phyloP scores from a whole-genome alignment of 1,284 basidiomycete species.

The Sporisorium exsertum region DNA sequence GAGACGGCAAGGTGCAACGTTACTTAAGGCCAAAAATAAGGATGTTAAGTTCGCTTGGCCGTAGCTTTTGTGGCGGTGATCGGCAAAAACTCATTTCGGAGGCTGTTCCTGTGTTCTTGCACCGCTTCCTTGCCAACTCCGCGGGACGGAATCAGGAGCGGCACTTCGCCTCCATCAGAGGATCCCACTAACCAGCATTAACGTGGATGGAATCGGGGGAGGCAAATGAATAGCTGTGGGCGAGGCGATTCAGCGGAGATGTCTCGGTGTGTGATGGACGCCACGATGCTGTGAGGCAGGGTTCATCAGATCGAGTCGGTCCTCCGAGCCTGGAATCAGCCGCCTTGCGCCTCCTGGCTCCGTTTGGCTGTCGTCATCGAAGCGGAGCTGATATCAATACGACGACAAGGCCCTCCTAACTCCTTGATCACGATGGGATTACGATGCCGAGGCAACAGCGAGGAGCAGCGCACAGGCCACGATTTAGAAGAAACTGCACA shows the following conservation, averaged over 20 bases:
- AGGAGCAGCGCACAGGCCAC: constrained; percentile 33
- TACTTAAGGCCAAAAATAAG: not conserved
- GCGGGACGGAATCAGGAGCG: not conserved
- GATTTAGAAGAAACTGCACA: constrained; percentile 35
- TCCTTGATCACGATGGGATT: not conserved
- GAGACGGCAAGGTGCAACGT: not conserved
- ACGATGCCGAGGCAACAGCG: too few relatives aligned
- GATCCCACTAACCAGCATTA: not conserved
- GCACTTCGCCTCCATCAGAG: not conserved
- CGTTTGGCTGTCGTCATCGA: constrained; percentile 2
- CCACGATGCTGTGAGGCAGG: constrained; percentile 6
- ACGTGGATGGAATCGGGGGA: too few relatives aligned
- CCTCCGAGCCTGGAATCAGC: constrained; percentile 8
- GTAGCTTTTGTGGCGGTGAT: constrained; percentile 11
- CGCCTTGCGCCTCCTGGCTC: not conserved
- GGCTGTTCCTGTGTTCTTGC: not conserved
- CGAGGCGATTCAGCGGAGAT: not conserved
- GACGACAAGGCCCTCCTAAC: not conserved
- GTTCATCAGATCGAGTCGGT: constrained; percentile 8
- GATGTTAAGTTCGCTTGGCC: constrained; percentile 2
- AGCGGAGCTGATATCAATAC: not conserved
- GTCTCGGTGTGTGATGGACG: not conserved
- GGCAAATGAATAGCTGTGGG: not conserved
- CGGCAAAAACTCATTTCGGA: not conserved
- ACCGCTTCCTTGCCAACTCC: not conserved